Evolutionary conservation across 1,139 yeast species (phyloP).

Genomic region (Diutina pseudorugosa): DNA sequence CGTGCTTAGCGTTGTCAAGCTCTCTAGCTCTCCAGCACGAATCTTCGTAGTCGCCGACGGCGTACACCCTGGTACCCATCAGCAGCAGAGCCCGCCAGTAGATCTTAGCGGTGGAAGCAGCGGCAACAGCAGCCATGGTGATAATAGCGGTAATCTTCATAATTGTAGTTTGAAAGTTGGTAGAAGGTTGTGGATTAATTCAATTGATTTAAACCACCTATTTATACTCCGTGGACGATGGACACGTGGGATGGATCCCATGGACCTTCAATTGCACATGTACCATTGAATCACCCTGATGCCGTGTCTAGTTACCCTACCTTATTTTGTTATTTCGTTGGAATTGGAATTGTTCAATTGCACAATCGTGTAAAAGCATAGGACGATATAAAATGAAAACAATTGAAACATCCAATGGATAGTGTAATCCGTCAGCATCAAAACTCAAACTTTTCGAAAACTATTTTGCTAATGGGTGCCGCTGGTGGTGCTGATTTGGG

Average conservation of each 20-base stretch:
- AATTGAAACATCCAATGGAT: no score
- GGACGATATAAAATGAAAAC: no score
- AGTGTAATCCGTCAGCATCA: no score
- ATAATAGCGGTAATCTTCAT: not conserved
- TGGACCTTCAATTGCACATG: not conserved
- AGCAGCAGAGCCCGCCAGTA: not conserved
- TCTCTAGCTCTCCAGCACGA: not conserved
- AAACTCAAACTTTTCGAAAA: no score
- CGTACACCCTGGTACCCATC: not conserved
- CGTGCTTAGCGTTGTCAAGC: not conserved
- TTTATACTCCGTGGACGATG: not conserved
- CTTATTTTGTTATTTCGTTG: no score
- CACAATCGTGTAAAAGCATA: no score
- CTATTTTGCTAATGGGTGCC: no score
- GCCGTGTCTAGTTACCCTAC: no score
- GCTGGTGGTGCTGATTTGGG: no score
- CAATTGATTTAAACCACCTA: not conserved
- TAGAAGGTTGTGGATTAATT: not conserved
- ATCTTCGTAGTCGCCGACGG: not conserved
- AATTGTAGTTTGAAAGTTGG: not conserved
- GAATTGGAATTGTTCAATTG: no score
- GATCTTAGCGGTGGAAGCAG: not conserved
- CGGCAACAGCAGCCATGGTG: not conserved
- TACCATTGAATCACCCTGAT: no score
- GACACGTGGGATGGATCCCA: not conserved